These are phyloP conservation scores for Penicillium coffeae DNA, from an alignment of 495 filamentous ascomycete genomes.

Conservation along the genomic window DNA sequence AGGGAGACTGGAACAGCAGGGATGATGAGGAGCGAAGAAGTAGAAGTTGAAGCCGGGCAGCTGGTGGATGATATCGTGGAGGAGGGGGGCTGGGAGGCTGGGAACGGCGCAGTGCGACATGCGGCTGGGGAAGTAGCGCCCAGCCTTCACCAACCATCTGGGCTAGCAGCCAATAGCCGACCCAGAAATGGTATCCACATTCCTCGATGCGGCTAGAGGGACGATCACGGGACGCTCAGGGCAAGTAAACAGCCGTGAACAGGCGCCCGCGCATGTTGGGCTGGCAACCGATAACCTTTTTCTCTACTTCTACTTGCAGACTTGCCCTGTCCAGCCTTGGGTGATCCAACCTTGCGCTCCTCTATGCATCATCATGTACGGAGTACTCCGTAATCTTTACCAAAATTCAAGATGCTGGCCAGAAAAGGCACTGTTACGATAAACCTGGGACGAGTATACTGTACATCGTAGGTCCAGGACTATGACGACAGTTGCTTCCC, in stretches of 20 bases:
- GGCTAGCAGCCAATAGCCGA: constrained; percentile 9
- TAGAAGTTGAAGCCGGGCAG: constrained; percentile 24
- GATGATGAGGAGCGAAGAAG: constrained; percentile 13
- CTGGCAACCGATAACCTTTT: constrained; percentile 26
- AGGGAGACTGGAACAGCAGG: neutral
- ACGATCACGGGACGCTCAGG: constrained; percentile 28
- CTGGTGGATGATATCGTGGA: constrained; percentile 30
- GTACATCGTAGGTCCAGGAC: no score
- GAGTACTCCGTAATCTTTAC: no score
- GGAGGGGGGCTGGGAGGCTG: constrained; percentile 44
- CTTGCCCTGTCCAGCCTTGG: no score
- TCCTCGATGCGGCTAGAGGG: constrained; percentile 27
- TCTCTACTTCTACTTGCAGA: neutral
- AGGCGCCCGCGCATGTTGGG: constrained; percentile 15
- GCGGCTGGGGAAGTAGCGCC: constrained; percentile 20
- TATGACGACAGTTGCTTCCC: neutral
- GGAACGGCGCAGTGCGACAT: constrained; percentile 26
- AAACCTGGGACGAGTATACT: no score
- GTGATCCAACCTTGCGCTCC: no score
- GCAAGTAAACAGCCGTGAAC: constrained; percentile 38
- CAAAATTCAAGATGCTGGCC: no score
- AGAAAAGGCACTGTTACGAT: no score
- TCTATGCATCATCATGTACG: no score
- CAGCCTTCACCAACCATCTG: constrained; percentile 31
- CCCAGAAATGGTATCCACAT: constrained; percentile 14